Evolutionary conservation across 2,329 filamentous ascomycete species (phyloP).

Genomic region (Alternaria novae-zelandiae): DNA sequence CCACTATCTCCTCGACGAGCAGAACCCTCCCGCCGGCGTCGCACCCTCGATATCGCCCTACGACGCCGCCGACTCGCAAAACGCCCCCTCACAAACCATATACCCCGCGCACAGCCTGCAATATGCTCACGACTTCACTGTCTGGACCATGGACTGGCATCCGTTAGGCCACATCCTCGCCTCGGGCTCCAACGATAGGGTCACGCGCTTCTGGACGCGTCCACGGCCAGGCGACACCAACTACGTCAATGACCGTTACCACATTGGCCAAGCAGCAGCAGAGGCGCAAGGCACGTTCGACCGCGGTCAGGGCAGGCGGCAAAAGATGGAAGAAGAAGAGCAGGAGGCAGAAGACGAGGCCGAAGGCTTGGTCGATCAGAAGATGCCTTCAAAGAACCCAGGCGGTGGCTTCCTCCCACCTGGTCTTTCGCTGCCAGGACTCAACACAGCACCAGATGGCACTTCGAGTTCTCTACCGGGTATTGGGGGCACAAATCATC

Average conservation of each 20-base stretch:
- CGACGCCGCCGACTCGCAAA: slow-evolving; percentile 79
- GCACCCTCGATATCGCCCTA: slow-evolving; percentile 79
- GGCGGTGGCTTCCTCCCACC: slow-evolving; percentile 65
- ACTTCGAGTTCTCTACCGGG: slow-evolving; percentile 56
- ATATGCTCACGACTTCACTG: slow-evolving; percentile 90
- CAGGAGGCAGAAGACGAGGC: slow-evolving; percentile 92
- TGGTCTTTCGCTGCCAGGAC: slow-evolving; percentile 53
- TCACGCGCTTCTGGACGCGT: slow-evolving; percentile 96
- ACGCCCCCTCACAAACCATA: slow-evolving; percentile 85
- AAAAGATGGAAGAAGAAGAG: slow-evolving; percentile 90
- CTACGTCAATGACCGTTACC: slow-evolving; percentile 87
- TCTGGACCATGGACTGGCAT: slow-evolving; percentile 99
- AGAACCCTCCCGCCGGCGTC: slow-evolving; percentile 79
- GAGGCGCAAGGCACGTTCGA: slow-evolving; percentile 96
- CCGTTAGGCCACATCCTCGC: slow-evolving; percentile 93
- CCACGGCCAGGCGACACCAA: slow-evolving; percentile 86
- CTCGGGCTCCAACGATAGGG: slow-evolving; percentile 93
- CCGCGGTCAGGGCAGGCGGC: slow-evolving; percentile 75
- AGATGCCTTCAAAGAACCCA: slow-evolving; percentile 69
- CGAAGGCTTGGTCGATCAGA: slow-evolving; percentile 90
- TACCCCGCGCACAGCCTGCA: slow-evolving; percentile 87
- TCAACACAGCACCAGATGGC: slow-evolving; percentile 47
- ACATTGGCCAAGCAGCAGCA: slow-evolving; percentile 91
- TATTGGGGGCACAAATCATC: slow-evolving; percentile 52
- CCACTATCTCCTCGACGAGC: slow-evolving; percentile 95